Conservation (phyloP, 1,139 yeast genomes). For the Debaryomyces sp. region DNA sequence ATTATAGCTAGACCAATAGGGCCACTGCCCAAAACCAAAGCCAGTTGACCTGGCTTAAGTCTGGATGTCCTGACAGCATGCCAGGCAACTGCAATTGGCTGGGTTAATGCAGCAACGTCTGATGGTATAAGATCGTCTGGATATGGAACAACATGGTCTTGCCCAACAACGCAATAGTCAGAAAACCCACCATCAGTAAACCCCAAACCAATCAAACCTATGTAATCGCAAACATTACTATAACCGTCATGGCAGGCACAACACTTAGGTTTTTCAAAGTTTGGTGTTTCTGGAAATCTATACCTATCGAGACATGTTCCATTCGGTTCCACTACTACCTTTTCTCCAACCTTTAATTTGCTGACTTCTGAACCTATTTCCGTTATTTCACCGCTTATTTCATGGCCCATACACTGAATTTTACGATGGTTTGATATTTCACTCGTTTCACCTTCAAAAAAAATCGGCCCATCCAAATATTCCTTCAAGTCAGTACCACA, state of each 20-base stretch:
- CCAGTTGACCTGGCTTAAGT: slow-evolving; percentile 48
- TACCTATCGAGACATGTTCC: slow-evolving; percentile 44
- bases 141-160: slow-evolving; percentile 47
- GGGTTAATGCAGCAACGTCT: slow-evolving; percentile 57
- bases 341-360: slow-evolving; percentile 41
- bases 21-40: slow-evolving; percentile 61
- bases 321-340: slow-evolving; percentile 47
- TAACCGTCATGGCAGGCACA: slow-evolving; percentile 48
- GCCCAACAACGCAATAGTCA: slow-evolving; percentile 51
- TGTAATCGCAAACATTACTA: slow-evolving; percentile 48
- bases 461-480: slow-evolving; percentile 54
- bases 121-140: slow-evolving; percentile 47
- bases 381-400: slow-evolving; percentile 50
- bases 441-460: slow-evolving; percentile 33
- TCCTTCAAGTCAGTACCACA: slow-evolving; percentile 65
- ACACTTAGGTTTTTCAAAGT: slow-evolving; percentile 30
- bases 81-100: slow-evolving; percentile 62
- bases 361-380: slow-evolving; percentile 24
- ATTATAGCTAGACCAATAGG: slow-evolving; percentile 64
- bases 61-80: slow-evolving; percentile 53
- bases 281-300: slow-evolving; percentile 27
- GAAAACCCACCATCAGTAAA: slow-evolving; percentile 55
- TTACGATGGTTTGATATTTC: slow-evolving; percentile 20
- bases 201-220: slow-evolving; percentile 50
- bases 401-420: slow-evolving; percentile 50